Evolutionary conservation across 1,139 yeast species (phyloP).

Genomic region (Blastobotrys illinoisensis): DNA sequence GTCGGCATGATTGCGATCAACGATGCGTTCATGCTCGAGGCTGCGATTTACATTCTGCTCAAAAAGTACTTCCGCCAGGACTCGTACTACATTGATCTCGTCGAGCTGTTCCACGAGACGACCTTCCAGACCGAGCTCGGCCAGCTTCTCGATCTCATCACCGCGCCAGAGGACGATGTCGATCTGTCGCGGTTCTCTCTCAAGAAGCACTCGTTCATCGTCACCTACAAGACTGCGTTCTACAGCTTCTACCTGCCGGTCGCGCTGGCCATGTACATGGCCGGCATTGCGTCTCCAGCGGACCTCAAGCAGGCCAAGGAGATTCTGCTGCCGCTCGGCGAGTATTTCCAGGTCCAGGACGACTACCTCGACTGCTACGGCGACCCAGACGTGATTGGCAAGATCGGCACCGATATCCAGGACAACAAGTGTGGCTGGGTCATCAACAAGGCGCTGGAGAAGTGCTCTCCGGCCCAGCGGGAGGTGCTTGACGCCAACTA

Average conservation of each 20-base stretch:
- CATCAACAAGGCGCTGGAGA: slow-evolving; percentile 82
- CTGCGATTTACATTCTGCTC: slow-evolving; percentile 82
- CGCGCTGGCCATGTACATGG: slow-evolving; percentile 91
- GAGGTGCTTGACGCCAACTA: slow-evolving; percentile 76
- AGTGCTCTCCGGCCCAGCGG: slow-evolving; percentile 79
- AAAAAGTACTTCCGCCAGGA: slow-evolving; percentile 85
- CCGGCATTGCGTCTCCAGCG: slow-evolving; percentile 63
- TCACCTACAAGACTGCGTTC: slow-evolving; percentile 94
- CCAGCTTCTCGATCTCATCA: slow-evolving; percentile 87
- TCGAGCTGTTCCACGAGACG: slow-evolving; percentile 79
- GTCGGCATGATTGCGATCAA: slow-evolving; percentile 94
- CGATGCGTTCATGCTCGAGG: slow-evolving; percentile 95
- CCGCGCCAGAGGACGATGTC: slow-evolving; percentile 94
- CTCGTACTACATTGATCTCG: slow-evolving; percentile 76
- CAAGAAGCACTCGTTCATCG: slow-evolving; percentile 89
- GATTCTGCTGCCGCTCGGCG: slow-evolving; percentile 90
- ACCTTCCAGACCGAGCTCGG: slow-evolving; percentile 98
- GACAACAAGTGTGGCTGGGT: slow-evolving; percentile 99
- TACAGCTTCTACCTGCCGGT: slow-evolving; percentile 97
- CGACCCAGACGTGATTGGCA: slow-evolving; percentile 94
- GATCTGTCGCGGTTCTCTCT: slow-evolving; percentile 84
- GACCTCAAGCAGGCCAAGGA: slow-evolving; percentile 87
- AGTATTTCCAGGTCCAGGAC: slow-evolving; percentile 98
- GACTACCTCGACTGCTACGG: slow-evolving; percentile 97
- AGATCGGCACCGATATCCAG: slow-evolving; percentile 96